These are phyloP conservation scores for Alisma plantagoaquatica DNA, from an alignment of 106 monocot species.

Conservation along the genomic window DNA sequence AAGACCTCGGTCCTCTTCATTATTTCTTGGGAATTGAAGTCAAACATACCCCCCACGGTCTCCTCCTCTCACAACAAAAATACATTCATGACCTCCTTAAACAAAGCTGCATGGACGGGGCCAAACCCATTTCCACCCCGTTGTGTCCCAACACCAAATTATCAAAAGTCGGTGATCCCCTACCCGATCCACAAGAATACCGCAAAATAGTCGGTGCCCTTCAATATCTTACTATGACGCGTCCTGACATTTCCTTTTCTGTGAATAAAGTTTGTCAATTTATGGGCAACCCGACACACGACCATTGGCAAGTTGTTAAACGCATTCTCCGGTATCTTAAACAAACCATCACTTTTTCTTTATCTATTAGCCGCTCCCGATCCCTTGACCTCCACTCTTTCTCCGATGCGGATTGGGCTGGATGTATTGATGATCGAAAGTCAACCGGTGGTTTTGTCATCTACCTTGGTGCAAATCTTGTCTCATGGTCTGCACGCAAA, in stretches of 20 bases:
- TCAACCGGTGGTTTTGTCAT: background rate
- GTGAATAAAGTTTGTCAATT: slow-evolving; percentile 3
- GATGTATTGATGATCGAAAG: background rate
- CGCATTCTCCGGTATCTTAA: background rate
- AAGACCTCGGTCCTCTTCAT: background rate
- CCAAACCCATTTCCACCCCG: background rate
- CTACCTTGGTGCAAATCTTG: background rate
- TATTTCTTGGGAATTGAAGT: background rate
- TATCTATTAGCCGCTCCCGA: too few relatives aligned
- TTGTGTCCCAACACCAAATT: background rate
- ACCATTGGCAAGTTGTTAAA: background rate
- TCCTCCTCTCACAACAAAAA: background rate
- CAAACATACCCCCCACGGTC: background rate
- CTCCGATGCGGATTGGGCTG: slow-evolving; percentile 7
- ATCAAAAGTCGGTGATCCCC: background rate
- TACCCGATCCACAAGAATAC: background rate
- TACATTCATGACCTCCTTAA: background rate
- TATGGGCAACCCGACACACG: background rate
- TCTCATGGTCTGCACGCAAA: background rate
- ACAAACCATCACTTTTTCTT: background rate
- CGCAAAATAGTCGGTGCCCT: background rate
- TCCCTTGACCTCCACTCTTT: too few relatives aligned
- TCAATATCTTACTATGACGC: background rate
- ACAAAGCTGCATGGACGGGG: background rate
- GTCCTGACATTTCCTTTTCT: background rate